phyloP scores from a whole-genome alignment of 225 moss, liverwort and hornwort species.

The Asterella californica region DNA sequence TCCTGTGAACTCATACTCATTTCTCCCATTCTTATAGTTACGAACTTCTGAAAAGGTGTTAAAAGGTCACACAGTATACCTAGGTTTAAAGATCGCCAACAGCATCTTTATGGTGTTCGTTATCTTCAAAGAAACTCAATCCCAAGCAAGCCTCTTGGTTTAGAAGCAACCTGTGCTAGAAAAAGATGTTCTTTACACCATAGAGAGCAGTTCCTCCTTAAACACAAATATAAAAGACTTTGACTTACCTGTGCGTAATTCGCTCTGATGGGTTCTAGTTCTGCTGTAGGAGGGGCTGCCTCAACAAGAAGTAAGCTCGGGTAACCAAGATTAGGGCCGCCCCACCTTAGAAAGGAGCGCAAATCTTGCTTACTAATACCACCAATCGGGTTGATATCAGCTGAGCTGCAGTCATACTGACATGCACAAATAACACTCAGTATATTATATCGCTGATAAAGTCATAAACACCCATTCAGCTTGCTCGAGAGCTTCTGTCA shows the following conservation, averaged over 20 bases:
- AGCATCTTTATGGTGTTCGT: no score
- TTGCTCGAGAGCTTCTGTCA: background rate
- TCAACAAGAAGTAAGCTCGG: slow-evolving; percentile 69
- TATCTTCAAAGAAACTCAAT: background rate
- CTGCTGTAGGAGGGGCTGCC: slow-evolving; percentile 86
- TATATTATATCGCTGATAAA: background rate
- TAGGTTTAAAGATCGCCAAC: background rate
- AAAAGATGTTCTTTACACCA: no score
- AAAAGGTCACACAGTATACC: background rate
- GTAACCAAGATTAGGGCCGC: slow-evolving; percentile 81
- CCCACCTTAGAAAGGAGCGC: slow-evolving; percentile 72
- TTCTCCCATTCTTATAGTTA: no score
- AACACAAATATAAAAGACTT: no score
- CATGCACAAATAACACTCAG: background rate
- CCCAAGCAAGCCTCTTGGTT: background rate
- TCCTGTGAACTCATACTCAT: background rate
- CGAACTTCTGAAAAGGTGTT: background rate
- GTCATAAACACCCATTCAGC: no score
- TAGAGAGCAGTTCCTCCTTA: no score
- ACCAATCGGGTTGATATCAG: slow-evolving; percentile 90
- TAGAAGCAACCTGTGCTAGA: no score
- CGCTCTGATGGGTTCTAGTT: slow-evolving; percentile 74
- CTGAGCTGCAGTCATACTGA: slow-evolving; percentile 92
- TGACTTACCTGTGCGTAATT: slow-evolving; percentile 61
- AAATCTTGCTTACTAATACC: slow-evolving; percentile 91